Conservation (phyloP, 305 asterid species). For the Fraxinus baroniana region DNA sequence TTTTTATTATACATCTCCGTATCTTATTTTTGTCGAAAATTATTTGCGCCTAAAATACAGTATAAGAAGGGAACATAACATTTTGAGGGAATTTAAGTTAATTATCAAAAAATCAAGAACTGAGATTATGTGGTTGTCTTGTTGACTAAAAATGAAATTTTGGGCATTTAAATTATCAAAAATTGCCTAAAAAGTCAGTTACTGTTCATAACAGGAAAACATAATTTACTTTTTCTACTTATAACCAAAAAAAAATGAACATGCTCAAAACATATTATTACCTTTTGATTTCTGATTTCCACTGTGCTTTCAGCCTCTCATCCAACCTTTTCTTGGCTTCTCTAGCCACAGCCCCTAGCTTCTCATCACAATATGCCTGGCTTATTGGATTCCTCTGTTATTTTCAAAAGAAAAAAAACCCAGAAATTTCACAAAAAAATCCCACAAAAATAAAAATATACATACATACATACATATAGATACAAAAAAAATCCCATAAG, state of each 20-base stretch:
- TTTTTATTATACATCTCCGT: not conserved
- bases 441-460: not conserved
- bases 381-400: slow-evolving; percentile 36
- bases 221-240: not conserved
- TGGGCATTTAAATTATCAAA: not conserved
- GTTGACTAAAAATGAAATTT: not conserved
- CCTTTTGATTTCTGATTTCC: slow-evolving; percentile 54
- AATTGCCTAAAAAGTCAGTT: not conserved
- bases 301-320: slow-evolving; percentile 42
- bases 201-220: not conserved
- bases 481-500: not conserved
- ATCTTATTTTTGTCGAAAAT: not conserved
- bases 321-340: slow-evolving; percentile 76
- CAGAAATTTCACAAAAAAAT: not conserved
- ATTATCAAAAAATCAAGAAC: not conserved
- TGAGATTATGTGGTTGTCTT: not conserved
- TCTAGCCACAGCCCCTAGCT: slow-evolving; percentile 54
- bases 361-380: slow-evolving; percentile 42
- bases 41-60: not conserved
- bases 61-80: not conserved
- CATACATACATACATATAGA: not conserved
- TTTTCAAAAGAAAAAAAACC: not conserved
- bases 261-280: not conserved
- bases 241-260: not conserved
- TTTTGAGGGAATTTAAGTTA: not conserved